Conservation (phyloP, 2,329 filamentous ascomycete species). For the Akanthomyces muscarius region DNA sequence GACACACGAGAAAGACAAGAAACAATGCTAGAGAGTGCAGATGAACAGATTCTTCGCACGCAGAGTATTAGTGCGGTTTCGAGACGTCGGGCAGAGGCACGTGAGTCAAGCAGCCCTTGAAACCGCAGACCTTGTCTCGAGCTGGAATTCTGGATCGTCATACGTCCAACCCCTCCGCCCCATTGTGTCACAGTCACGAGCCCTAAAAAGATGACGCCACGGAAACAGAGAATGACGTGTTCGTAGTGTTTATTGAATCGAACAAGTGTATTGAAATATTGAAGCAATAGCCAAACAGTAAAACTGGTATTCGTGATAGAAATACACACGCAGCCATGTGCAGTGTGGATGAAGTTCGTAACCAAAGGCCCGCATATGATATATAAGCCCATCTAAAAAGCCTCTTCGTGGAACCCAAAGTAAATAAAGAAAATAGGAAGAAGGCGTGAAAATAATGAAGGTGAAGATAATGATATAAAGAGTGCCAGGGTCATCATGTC, state of each 20-base stretch:
- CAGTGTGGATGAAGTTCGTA: constrained; percentile 10
- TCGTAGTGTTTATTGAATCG: background rate
- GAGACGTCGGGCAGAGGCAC: background rate
- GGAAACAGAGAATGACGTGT: background rate
- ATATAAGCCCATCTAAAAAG: constrained; percentile 11
- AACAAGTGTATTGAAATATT: constrained; percentile 2
- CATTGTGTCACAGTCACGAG: background rate
- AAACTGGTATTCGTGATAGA: constrained; percentile 17
- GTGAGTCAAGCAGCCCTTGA: constrained; percentile 7
- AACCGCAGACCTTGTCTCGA: constrained; percentile 6
- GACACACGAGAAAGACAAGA: background rate
- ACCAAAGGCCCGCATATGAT: constrained; percentile 8
- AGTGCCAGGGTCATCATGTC: background rate
- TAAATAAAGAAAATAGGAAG: background rate
- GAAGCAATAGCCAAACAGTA: constrained; percentile 15
- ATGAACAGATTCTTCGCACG: background rate
- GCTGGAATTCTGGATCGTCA: background rate
- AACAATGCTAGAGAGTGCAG: background rate
- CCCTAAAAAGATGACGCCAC: background rate
- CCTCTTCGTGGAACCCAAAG: constrained; percentile 1
- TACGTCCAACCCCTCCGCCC: background rate
- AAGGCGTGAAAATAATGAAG: constrained; percentile 1
- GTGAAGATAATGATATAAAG: constrained; percentile 5
- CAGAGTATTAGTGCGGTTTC: background rate
- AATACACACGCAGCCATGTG: constrained; percentile 12